Base-by-base conservation (phyloP, 805 yeast species). In the Spathaspora sp. region DNA sequence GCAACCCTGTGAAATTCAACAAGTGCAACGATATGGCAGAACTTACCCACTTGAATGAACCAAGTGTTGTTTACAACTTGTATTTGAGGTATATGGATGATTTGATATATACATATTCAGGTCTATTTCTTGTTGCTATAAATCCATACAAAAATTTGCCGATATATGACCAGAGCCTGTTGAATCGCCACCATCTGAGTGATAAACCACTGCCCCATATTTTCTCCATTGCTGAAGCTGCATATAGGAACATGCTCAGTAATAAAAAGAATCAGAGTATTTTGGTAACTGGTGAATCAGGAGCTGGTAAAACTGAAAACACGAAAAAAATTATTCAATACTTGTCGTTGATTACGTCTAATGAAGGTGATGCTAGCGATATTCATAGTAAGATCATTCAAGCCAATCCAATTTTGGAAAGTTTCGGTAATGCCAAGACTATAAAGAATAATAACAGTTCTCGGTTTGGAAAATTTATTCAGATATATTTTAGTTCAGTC, bases 231-330 rank as follows among this genome's bases (percentile, higher is more conserved):
- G 87, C 64, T 0, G 97, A 94, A 61, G 82, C 83, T 46, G 96
- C 98, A 1, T 89, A 84, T 59, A 81, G 89, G 55, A 87, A 85
- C 60, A 72, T 94, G 64, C 71, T 89, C 11, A 75, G 78, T 11
- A 85, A 87, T 56, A 77, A 73, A 48, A 83, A 83, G 60, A 87
- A 92, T 66, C 99, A 94, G 71, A 85, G 96, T 11, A 90, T 94
- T 50, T 75, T 94, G 47, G 97, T 94, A n/a, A 94, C 99, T 0
- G 99, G 99, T 57, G 99, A 94, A 65, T 87, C 96, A 20, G 99
- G 99, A 58, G 99, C 99, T 0, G 99, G 99, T 49, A 94, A 94
- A 65, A 94, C 99, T 0, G 99, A 94, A 70, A 94, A 90, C 59
- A 94, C 99, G 4, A 94, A 94, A 67, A 91, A 88, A 64, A 91